phyloP scores from a whole-genome alignment of 2,329 filamentous ascomycete genomes.

The Claviceps fusiformis region DNA sequence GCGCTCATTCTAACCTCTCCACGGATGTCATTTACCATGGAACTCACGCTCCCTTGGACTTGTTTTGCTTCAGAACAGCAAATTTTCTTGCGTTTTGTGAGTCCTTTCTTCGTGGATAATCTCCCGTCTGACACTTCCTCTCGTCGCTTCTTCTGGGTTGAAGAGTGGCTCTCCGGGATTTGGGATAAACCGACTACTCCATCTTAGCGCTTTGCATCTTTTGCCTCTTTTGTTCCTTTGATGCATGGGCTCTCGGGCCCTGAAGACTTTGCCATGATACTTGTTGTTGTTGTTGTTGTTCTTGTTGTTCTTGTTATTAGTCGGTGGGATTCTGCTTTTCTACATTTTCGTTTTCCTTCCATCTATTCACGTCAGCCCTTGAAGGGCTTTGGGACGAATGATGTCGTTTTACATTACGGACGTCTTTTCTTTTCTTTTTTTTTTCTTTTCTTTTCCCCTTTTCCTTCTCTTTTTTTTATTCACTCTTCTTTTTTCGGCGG shows the following conservation, averaged over 20 bases:
- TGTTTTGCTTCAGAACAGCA: slow-evolving; percentile 14
- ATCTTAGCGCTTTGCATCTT: slow-evolving; percentile 2
- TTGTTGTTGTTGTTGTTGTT: slow-evolving; percentile 9
- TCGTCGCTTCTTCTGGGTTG: slow-evolving; percentile 8
- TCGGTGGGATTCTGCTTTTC: not conserved
- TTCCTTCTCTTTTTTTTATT: no score
- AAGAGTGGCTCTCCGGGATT: not conserved
- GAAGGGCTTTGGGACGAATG: slow-evolving; percentile 17
- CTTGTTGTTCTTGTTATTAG: not conserved
- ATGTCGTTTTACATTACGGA: slow-evolving; percentile 15
- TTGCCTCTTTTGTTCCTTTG: not conserved
- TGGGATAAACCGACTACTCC: slow-evolving; percentile 4
- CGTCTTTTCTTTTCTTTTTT: not conserved
- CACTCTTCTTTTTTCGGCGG: slow-evolving; percentile 11
- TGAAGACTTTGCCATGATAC: slow-evolving; percentile 7
- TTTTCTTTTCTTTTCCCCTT: not conserved
- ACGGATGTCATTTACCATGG: slow-evolving; percentile 10
- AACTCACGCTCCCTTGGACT: slow-evolving; percentile 13
- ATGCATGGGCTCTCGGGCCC: not conserved
- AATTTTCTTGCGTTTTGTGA: slow-evolving; percentile 15
- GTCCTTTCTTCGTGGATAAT: slow-evolving; percentile 14
- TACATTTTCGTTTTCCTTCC: not conserved
- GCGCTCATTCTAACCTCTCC: slow-evolving; percentile 10
- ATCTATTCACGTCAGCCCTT: not conserved
- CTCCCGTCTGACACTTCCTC: slow-evolving; percentile 11